Evolutionary conservation across 495 filamentous ascomycete species (phyloP).

Genomic region (Neurospora sp.): DNA sequence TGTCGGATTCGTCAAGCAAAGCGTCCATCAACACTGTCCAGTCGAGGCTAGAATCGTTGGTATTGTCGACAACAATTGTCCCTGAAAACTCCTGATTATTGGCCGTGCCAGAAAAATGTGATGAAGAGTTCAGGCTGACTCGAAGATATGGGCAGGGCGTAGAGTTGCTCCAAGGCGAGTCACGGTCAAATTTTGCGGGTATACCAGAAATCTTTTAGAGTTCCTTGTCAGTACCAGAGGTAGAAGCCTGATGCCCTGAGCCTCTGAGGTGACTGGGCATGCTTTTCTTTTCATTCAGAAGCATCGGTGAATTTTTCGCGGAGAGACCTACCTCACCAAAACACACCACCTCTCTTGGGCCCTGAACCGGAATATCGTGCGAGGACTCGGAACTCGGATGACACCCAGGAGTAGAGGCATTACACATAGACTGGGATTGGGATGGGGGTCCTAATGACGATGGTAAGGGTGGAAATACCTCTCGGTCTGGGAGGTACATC

Average conservation of each 20-base stretch:
- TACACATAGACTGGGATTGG: no score
- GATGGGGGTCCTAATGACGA: no score
- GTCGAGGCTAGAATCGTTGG: neutral
- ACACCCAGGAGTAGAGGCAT: no score
- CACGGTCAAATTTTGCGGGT: neutral
- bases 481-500: no score
- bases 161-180: neutral
- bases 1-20: neutral
- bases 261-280: no score
- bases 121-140: neutral
- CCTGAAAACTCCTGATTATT: neutral
- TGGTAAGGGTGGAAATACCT: no score
- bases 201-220: neutral
- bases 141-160: neutral
- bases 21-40: neutral
- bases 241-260: no score
- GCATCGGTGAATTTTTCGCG: neutral
- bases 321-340: neutral
- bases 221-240: neutral
- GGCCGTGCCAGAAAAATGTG: neutral
- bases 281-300: no score
- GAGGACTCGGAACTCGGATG: no score
- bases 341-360: neutral
- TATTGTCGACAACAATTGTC: neutral
- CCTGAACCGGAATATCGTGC: no score